Percentiles rank a stretch among this genome's conserved stretches.
Conservation (phyloP, 148 eudicot genomes). For the Polygonum maritimum region DNA sequence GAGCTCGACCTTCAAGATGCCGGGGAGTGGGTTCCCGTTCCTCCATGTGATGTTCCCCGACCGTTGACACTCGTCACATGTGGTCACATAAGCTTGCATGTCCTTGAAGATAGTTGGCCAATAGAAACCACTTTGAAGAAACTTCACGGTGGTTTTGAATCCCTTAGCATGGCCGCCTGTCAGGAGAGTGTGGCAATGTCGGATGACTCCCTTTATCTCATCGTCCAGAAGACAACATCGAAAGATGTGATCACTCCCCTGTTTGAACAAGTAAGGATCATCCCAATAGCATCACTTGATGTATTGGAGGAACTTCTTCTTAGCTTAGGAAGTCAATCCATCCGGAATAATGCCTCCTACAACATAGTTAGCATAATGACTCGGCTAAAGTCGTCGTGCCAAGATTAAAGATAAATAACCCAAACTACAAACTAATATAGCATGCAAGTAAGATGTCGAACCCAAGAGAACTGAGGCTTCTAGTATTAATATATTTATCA, state of each 20-base stretch:
- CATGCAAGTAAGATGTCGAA: too few species aligned
- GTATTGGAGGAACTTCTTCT: constrained; percentile 5
- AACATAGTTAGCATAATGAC: too few species aligned
- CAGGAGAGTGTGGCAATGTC: background rate
- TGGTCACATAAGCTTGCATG: background rate
- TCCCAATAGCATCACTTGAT: constrained; percentile 9
- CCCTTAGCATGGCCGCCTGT: background rate
- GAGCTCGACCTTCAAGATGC: background rate
- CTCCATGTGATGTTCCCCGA: background rate
- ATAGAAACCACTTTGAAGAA: background rate
- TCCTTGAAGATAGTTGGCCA: background rate
- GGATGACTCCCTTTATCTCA: background rate
- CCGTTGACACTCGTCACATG: background rate
- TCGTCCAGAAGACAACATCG: background rate
- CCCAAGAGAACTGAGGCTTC: too few species aligned
- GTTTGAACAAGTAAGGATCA: background rate
- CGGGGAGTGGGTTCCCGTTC: background rate
- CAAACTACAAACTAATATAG: too few species aligned
- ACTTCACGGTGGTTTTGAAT: background rate
- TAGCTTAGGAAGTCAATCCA: too few species aligned
- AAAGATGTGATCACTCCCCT: background rate
- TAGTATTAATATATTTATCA: background rate
- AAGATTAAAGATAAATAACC: too few species aligned
- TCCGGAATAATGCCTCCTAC: too few species aligned
- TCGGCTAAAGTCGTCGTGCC: too few species aligned